Evolutionary conservation across 768 basidiomycete genomes (phyloP).

Genomic region (Lenzites betulinus): DNA sequence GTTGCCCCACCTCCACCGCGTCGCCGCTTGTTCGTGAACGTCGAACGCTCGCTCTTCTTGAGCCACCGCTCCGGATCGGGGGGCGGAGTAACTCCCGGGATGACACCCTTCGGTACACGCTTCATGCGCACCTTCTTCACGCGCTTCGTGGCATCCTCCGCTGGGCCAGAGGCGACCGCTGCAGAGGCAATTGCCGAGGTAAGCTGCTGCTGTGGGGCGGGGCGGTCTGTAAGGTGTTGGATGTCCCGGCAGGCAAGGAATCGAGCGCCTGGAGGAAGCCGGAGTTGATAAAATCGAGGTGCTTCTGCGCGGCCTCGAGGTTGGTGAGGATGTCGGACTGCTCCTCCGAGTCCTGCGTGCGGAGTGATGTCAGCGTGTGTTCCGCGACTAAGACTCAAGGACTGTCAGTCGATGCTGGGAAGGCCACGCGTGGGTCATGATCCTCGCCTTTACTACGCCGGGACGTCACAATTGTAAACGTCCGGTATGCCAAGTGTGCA

Average conservation of each 20-base stretch:
- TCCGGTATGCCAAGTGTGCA: neutral
- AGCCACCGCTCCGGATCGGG: constrained; percentile 89
- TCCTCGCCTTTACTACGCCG: neutral
- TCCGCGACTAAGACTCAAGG: neutral
- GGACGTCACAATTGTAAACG: neutral
- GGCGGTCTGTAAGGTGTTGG: constrained; percentile 57
- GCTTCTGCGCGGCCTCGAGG: constrained; percentile 76
- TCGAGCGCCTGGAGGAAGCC: constrained; percentile 69
- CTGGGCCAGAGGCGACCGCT: constrained; percentile 17
- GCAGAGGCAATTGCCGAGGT: constrained; percentile 27
- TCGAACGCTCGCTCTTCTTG: constrained; percentile 81
- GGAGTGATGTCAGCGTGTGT: constrained; percentile 17
- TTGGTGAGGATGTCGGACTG: constrained; percentile 87
- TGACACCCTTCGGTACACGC: constrained; percentile 74
- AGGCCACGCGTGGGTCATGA: neutral
- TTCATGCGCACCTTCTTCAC: constrained; percentile 57
- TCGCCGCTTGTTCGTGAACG: constrained; percentile 53
- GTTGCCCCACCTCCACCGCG: constrained; percentile 57
- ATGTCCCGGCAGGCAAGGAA: constrained; percentile 52
- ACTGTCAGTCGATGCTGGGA: neutral
- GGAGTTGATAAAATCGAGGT: constrained; percentile 81
- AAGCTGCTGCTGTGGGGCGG: constrained; percentile 55
- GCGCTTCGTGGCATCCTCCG: constrained; percentile 27
- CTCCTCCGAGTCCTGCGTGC: constrained; percentile 76
- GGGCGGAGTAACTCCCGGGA: constrained; percentile 76